A percentile compares a stretch with the other conserved stretches of the same genome.
Conservation (phyloP, 257 asterid genomes). For the Datura wrightii region DNA sequence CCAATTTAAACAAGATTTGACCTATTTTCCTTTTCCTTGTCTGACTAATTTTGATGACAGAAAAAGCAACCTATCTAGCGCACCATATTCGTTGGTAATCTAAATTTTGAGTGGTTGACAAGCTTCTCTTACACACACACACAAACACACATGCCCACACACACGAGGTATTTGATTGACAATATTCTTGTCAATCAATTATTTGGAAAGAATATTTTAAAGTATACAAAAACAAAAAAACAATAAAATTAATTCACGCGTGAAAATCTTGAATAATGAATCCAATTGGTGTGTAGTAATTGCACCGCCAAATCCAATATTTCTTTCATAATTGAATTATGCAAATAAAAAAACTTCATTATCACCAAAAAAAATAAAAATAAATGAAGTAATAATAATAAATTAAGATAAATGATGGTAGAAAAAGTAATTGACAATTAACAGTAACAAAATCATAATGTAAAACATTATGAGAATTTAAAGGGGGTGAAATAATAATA, state of each 20-base stretch:
- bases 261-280: conserved; percentile 13
- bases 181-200: conserved; percentile 15
- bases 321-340: background rate
- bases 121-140: background rate
- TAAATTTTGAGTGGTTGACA: background rate
- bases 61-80: no score
- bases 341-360: background rate
- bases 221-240: background rate
- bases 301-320: conserved; percentile 30
- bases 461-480: conserved; percentile 15
- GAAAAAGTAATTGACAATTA: background rate
- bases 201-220: background rate
- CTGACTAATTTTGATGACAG: no score
- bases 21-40: no score
- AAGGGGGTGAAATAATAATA: background rate
- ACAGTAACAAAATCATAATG: conserved; percentile 16
- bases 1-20: no score
- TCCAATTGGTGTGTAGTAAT: background rate
- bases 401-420: conserved; percentile 20
- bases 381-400: background rate
- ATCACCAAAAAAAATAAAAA: background rate
- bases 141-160: conserved; percentile 1
- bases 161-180: conserved; percentile 29
- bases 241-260: background rate
- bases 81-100: no score